Evolutionary conservation across 495 filamentous ascomycete genomes (phyloP).

Genomic region (Aspergillus egyptiacus): DNA sequence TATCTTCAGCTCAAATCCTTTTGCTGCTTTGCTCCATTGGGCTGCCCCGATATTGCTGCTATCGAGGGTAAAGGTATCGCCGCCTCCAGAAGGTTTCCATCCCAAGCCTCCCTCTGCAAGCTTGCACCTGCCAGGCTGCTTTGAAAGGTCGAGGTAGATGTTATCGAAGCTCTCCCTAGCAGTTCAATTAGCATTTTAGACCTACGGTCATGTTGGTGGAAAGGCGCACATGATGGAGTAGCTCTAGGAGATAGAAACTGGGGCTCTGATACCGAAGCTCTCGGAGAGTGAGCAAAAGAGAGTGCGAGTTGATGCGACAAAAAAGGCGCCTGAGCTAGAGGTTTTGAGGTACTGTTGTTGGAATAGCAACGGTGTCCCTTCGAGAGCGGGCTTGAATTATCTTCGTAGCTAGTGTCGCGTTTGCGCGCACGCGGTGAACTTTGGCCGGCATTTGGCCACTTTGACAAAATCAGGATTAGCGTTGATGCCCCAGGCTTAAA

Average conservation of each 20-base stretch:
- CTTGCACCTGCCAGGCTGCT: constrained; percentile 82
- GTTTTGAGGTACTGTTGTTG: background rate
- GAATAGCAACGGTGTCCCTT: background rate
- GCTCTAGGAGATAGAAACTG: constrained; percentile 11
- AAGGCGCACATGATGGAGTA: constrained; percentile 40
- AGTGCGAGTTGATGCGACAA: background rate
- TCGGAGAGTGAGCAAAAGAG: background rate
- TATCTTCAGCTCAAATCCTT: constrained; percentile 90
- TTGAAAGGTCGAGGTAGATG: constrained; percentile 91
- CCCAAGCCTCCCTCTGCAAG: constrained; percentile 89
- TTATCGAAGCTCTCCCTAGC: constrained; percentile 87
- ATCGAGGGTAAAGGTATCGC: constrained; percentile 89
- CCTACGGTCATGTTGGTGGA: constrained; percentile 1
- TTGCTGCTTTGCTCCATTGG: constrained; percentile 92
- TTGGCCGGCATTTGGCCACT: constrained; percentile 2
- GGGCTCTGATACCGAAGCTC: constrained; percentile 1
- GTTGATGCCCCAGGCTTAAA: background rate
- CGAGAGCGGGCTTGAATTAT: constrained; percentile 1
- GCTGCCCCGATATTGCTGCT: constrained; percentile 71
- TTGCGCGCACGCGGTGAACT: background rate
- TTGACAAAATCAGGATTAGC: background rate
- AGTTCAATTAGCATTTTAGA: constrained; percentile 21
- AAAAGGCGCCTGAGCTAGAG: background rate
- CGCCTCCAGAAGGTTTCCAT: constrained; percentile 83
- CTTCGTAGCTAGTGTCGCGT: constrained; percentile 1